Base-by-base conservation (phyloP, 2,329 filamentous ascomycete species). In the Penicillium sp. region DNA sequence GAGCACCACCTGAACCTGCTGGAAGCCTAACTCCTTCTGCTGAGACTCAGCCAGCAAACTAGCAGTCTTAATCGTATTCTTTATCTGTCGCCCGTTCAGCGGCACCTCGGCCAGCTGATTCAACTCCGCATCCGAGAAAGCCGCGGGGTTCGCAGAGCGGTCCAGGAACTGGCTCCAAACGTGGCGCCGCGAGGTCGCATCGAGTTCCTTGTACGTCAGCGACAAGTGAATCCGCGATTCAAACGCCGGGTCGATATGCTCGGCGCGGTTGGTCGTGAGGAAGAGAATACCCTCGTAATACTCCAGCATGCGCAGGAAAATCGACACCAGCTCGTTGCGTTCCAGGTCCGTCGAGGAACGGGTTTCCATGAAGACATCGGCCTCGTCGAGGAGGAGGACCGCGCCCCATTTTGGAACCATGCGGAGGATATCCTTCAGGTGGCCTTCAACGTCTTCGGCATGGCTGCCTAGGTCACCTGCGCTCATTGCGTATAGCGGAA, bases 311-410 rank as follows among this genome's bases (percentile, higher is more conserved):
- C 65, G 73, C 46, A 72, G 56, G 53, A 73, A 77, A 19, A 74
- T 71, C 0, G 75, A 77, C 19, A 82, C 78, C 51, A 81, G 72
- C 60, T 78, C 78, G 64, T 82, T 82, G 10, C 79, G 74, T 61
- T 75, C 69, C 6, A 81, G 69, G 58, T 81, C 78, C 31, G 76
- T 67, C 2, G 73, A 63, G 19, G 63, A 72, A 37, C 79, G 74
- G 35, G 75, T 67, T 64, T 71, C 65, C 64, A 73, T 67, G 22
- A 71, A 71, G 16, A 72, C 69, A 52, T 72, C 69, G 0, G 69
- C 82, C 57, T 82, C 81, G 66, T 84, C 82, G 3, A 83, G 76
- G 2, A 85, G 77, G 0, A 84, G 73, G 5, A 85, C 76, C 13
- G 80, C 79, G 39, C 80, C 79, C 82, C 82, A 85, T 58, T 75